A percentile compares a stretch with the other conserved stretches of the same genome.
Evolutionary conservation across 306 rosid species (phyloP).

Genomic region (Clitoria ternatea): DNA sequence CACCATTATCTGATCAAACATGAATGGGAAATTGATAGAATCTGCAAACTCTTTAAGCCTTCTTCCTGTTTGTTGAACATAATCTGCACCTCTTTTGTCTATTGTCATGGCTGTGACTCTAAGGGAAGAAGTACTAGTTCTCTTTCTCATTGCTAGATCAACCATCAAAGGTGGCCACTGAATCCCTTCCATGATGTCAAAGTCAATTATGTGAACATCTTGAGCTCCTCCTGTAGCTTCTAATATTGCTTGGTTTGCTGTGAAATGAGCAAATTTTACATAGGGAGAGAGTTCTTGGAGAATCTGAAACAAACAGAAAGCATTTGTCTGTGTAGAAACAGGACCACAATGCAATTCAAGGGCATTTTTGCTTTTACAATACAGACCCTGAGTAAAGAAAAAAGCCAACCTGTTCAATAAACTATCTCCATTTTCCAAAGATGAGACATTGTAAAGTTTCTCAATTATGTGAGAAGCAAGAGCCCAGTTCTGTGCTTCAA

Average conservation of each 20-base stretch:
- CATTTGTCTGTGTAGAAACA: slow-evolving; percentile 20
- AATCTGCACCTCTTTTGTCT: slow-evolving; percentile 26
- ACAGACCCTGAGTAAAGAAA: slow-evolving; percentile 52
- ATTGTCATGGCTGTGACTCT: slow-evolving; percentile 50
- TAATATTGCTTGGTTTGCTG: slow-evolving; percentile 68
- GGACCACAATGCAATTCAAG: slow-evolving; percentile 18
- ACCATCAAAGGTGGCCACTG: slow-evolving; percentile 75
- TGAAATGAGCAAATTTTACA: slow-evolving; percentile 64
- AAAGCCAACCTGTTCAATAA: slow-evolving; percentile 48
- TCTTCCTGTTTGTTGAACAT: slow-evolving; percentile 50
- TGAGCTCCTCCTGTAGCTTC: slow-evolving; percentile 49
- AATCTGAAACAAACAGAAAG: slow-evolving; percentile 44
- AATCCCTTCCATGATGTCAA: slow-evolving; percentile 71
- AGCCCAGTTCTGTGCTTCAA: slow-evolving; percentile 47
- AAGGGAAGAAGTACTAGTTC: slow-evolving; percentile 16
- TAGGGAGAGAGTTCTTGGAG: slow-evolving; percentile 66
- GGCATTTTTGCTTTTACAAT: slow-evolving; percentile 26
- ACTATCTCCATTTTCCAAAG: slow-evolving; percentile 25
- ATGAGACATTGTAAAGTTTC: slow-evolving; percentile 34
- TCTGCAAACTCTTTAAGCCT: slow-evolving; percentile 57
- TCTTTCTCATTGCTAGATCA: slow-evolving; percentile 49
- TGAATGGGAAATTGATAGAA: slow-evolving; percentile 45
- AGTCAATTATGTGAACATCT: slow-evolving; percentile 54
- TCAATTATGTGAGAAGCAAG: slow-evolving; percentile 39
- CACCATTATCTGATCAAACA: slow-evolving; percentile 39